Conservation (phyloP, 1,284 basidiomycete species). For the Polyporus tsugae region DNA sequence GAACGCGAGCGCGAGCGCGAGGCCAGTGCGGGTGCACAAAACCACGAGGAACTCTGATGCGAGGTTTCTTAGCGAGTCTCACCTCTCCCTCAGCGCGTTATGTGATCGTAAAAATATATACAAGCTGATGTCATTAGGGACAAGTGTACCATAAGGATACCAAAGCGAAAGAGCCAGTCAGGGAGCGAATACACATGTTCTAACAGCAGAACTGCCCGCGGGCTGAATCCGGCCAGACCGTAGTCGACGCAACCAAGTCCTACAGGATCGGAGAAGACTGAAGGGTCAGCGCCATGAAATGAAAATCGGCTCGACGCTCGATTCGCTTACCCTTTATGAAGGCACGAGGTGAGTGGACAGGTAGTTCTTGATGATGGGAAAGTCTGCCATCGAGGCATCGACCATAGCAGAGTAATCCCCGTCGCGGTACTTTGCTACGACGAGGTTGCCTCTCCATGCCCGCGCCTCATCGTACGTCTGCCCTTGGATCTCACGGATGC, state of each 20-base stretch:
- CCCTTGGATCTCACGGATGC: slow-evolving; percentile 76
- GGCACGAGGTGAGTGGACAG: slow-evolving; percentile 69
- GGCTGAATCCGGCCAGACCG: not conserved
- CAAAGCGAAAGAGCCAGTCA: slow-evolving; percentile 21
- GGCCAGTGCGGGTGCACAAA: slow-evolving; percentile 32
- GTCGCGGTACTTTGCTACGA: slow-evolving; percentile 78
- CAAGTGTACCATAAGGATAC: slow-evolving; percentile 27
- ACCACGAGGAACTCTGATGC: slow-evolving; percentile 49
- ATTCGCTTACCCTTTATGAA: slow-evolving; percentile 12
- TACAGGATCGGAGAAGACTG: slow-evolving; percentile 1
- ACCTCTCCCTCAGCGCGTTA: slow-evolving; percentile 23
- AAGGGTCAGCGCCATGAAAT: slow-evolving; percentile 8
- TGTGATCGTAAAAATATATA: slow-evolving; percentile 26
- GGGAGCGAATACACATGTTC: slow-evolving; percentile 22
- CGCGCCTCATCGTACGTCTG: slow-evolving; percentile 60
- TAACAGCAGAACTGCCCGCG: slow-evolving; percentile 13
- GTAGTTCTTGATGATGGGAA: slow-evolving; percentile 81
- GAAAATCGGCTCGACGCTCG: slow-evolving; percentile 7
- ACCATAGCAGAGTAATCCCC: slow-evolving; percentile 73
- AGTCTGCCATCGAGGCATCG: slow-evolving; percentile 80
- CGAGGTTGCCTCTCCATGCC: slow-evolving; percentile 81
- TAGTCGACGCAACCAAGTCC: not conserved
- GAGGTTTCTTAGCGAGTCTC: slow-evolving; percentile 17
- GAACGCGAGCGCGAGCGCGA: slow-evolving; percentile 33
- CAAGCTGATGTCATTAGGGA: slow-evolving; percentile 26